Base-by-base conservation (phyloP, 1,139 yeast genomes). In the Lodderomyces theae region DNA sequence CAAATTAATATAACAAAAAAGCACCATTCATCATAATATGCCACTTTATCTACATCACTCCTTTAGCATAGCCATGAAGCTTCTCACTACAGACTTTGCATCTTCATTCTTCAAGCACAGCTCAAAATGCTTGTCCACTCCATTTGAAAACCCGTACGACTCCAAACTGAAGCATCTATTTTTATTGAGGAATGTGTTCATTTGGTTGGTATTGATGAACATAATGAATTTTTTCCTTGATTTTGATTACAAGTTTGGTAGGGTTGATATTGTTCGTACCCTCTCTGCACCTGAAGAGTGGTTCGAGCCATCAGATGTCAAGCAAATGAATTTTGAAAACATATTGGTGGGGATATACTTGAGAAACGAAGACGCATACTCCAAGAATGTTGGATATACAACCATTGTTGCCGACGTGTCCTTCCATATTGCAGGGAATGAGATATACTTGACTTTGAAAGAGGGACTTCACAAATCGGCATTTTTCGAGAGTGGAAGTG, bases 281-380 rank as follows among this genome's bases (percentile, higher is more conserved):
- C 47, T 57, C 15, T 33, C 43, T 2, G 36, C 34, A 12, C 24
- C 8, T 5, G 17, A 15, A 4, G 24, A 25, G 21, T 9, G 10
- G 5, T 12, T 17, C 16, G 16, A 2, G 9, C 9, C 4, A 11
- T 10, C 35, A 19, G 11, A 3, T 11, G 15, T 3, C 19, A 4
- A 17, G 17, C 12, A 3, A 13, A 24, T 8, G n/a, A 39, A 25
- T 17, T 42, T 54, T 31, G 41, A 45, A 10, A 47, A 42, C 11
- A 15, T 53, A 8, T 34, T 62, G 16, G 47, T 48, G 35, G 56
- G 53, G 26, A 45, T 52, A 5, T 63, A 63, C 39, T 22, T 53
- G 16, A 47, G 64, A 31, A 51, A 54, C 40, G 61, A 59, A 42
- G 42, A 44, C 2, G 39, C 30, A 7, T 62, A 62, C 40, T 35